A percentile compares a stretch with the other conserved stretches of the same genome.
phyloP scores from a whole-genome alignment of 208 protist genomes.

The Trypanosoma mega region DNA sequence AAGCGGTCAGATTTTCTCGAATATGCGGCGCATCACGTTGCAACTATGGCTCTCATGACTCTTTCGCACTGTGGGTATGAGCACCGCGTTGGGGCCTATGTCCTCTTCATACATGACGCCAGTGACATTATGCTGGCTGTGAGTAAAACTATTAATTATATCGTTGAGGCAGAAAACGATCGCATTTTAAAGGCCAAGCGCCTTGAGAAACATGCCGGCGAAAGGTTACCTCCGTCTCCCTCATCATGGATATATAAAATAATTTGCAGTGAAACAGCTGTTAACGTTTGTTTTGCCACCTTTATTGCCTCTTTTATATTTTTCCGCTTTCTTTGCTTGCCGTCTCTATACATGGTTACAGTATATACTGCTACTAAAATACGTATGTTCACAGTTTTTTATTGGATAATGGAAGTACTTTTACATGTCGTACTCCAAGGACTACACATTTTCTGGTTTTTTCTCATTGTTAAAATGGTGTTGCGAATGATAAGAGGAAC shows the following conservation, averaged over 20 bases:
- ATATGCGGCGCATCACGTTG: conserved; percentile 66
- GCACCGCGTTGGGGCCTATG: conserved; percentile 69
- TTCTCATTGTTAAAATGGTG: conserved; percentile 51
- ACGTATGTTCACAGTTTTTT: conserved; percentile 49
- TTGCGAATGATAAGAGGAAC: conserved; percentile 25
- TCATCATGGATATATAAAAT: conserved; percentile 30
- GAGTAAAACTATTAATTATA: conserved; percentile 63
- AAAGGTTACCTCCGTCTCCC: conserved; percentile 28
- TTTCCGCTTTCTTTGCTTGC: conserved; percentile 62
- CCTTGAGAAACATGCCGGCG: background rate
- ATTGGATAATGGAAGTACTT: conserved; percentile 49
- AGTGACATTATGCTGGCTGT: conserved; percentile 70
- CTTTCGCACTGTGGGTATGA: conserved; percentile 53
- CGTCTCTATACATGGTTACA: conserved; percentile 33
- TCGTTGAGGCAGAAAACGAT: conserved; percentile 31
- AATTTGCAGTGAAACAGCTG: conserved; percentile 30
- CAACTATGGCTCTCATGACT: conserved; percentile 53
- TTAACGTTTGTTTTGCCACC: conserved; percentile 43
- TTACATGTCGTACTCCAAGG: conserved; percentile 60
- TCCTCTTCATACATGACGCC: conserved; percentile 73
- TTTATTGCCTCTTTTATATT: conserved; percentile 63
- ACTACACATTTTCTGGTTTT: conserved; percentile 68
- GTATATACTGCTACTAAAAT: conserved; percentile 35
- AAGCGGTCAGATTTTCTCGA: conserved; percentile 70
- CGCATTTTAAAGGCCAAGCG: conserved; percentile 10